phyloP scores from a whole-genome alignment of 2,329 filamentous ascomycete species.

The Penicillium sp. region DNA sequence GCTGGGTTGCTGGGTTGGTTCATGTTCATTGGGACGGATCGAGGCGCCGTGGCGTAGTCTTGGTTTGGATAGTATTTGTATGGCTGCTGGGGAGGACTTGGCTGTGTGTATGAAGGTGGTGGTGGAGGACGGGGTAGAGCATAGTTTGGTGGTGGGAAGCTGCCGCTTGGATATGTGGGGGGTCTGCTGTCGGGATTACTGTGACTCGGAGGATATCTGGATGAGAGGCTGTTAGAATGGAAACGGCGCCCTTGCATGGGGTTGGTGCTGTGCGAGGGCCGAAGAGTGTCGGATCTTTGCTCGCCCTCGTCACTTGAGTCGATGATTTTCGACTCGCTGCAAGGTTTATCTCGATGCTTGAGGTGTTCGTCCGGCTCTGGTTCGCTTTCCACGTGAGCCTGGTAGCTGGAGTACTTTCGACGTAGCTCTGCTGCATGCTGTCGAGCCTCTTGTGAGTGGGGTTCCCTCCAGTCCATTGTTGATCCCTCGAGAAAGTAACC shows the following conservation, averaged over 20 bases:
- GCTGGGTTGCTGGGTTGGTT: conserved; percentile 1
- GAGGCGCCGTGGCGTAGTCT: conserved; percentile 8
- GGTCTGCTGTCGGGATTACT: conserved; percentile 5
- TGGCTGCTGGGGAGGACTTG: conserved; percentile 2
- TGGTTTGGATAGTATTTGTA: conserved; percentile 8
- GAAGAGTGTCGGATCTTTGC: conserved; percentile 6
- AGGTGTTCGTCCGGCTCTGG: conserved; percentile 17
- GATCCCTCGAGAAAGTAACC: conserved; percentile 31
- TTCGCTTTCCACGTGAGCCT: conserved; percentile 33
- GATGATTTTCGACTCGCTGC: background rate
- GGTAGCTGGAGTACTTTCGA: conserved; percentile 28
- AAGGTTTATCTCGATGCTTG: conserved; percentile 4
- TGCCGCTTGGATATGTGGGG: conserved; percentile 8
- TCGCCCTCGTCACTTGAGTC: conserved; percentile 16
- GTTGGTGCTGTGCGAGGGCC: conserved; percentile 2
- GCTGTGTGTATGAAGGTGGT: background rate
- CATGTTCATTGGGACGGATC: conserved; percentile 12
- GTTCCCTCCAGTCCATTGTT: conserved; percentile 31
- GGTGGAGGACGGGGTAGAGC: conserved; percentile 6
- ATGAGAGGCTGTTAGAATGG: conserved; percentile 13
- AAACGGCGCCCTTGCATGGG: conserved; percentile 4
- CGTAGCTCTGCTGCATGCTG: conserved; percentile 25
- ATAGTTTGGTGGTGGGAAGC: conserved; percentile 7
- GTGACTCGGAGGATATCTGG: conserved; percentile 5
- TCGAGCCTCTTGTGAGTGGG: conserved; percentile 32